Base-by-base conservation (phyloP, 2,329 filamentous ascomycete genomes). In the Colletotrichum falcatum region DNA sequence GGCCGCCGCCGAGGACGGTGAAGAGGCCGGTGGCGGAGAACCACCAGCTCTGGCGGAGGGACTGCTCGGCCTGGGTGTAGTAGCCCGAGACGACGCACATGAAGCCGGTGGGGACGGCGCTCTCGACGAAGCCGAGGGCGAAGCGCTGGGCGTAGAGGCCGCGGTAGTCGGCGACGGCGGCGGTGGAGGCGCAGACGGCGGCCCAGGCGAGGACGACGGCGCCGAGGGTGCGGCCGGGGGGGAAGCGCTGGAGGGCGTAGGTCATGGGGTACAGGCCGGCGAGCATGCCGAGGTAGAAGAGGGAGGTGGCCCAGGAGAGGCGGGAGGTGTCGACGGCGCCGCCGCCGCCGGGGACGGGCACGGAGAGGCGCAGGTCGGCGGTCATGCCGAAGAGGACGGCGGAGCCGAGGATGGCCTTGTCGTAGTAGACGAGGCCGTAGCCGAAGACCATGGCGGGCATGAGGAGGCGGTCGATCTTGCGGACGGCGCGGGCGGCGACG, bases 251-350 rank as follows among this genome's bases (percentile, higher is more conserved):
- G 1, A 93, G 83, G 0, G 88, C 83, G 70, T 91, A 93, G 0
- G 90, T 91, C 87, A 94, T 89, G 1, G 92, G 92, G 72, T 93
- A 94, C 3, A 92, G 82, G 0, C 92, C 92, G 0, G 87, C 89
- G 2, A 95, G 84, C 91, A 93, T 92, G 46, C 92, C 92, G 74
- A 94, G 94, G 82, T 94, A 94, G 82, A 94, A 94, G 75, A 94
- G 84, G 0, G 91, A 94, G 0, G 91, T 94, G 2, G 92, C 92
- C 92, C 92, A 94, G 74, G 87, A 90, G 35, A 94, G 86, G 14
- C 92, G 87, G 0, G 87, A 85, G 0, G 92, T 94, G 76, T 92
- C 87, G 20, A 86, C 87, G 63, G 20, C 67, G 51, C 63, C 67
- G 0, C 86, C 87, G 30, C 30, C 30, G 30, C 30, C 30, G 0